Evolutionary conservation across 768 basidiomycete species (phyloP).

Genomic region (Solioccasus polychromus): DNA sequence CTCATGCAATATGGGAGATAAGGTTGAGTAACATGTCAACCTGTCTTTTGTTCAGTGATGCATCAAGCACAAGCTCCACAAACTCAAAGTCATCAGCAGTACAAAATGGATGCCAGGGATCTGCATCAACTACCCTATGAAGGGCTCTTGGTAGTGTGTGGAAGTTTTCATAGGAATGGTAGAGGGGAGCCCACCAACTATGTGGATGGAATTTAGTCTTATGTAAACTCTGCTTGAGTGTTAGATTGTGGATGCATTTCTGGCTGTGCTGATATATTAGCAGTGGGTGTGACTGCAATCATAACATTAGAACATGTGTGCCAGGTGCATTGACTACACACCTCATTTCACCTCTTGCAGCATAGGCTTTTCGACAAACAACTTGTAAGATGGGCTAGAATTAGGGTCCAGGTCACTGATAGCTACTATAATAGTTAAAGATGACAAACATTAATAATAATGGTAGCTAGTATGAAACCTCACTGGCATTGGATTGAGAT

Average conservation of each 20-base stretch:
- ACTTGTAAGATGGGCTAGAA: background rate
- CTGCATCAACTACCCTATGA: background rate
- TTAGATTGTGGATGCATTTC: no score
- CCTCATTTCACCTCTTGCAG: background rate
- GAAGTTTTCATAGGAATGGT: background rate
- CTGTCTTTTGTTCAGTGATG: constrained; percentile 16
- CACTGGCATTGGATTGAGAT: no score
- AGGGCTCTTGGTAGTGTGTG: background rate
- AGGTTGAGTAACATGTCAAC: constrained; percentile 19
- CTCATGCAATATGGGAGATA: constrained; percentile 3
- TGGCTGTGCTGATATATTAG: background rate
- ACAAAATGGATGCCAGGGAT: constrained; percentile 32
- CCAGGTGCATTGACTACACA: background rate
- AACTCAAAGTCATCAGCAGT: constrained; percentile 31
- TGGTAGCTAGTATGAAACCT: no score
- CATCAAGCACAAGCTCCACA: constrained; percentile 23
- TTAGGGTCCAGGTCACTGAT: background rate
- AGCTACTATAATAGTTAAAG: no score
- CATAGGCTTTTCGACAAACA: no score
- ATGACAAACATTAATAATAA: no score
- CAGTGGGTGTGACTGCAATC: background rate
- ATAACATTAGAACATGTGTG: background rate
- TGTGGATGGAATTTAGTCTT: background rate
- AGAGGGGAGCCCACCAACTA: background rate
- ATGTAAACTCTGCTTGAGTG: background rate